Base-by-base conservation (phyloP, 2,329 filamentous ascomycete species). In the Alternaria sp. region DNA sequence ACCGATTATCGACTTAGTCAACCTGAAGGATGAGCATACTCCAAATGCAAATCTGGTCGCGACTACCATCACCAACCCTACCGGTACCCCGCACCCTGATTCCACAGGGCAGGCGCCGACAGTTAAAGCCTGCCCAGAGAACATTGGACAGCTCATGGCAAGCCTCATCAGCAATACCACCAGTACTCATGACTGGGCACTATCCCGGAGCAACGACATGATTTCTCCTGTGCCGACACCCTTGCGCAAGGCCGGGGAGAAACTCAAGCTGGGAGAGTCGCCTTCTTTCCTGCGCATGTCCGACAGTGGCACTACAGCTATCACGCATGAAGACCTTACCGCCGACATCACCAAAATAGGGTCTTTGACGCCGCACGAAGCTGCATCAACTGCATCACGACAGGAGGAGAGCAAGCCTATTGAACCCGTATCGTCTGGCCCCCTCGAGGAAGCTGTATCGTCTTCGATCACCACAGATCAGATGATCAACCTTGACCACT, bases 121-220 rank as follows among this genome's bases (percentile, higher is more conserved):
- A 6, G 24, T 13, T 17, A 57, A 44, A n/a, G n/a, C 37, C 2
- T 39, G 46, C 23, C 54, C 58, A 33, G 45, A 51, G 4, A 56
- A 65, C 9, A 68, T 67, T 3, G 64, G 66, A 11, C 58, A 66
- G 5, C 45, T 67, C 23, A 67, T 67, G 57, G 64, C 66, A 0
- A 54, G 57, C 3, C 54, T 62, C 2, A 54, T 48, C 9, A 51
- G 24, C 17, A 52, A 44, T 21, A 52, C 33, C 6, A 26, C 28
- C 2, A 39, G 26, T 11, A 34, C 39, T 14, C 41, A 51, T 17
- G 41, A 39, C 8, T 48, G 44, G 21, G 17, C 39, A 6, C 10
- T n/a, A 4, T 29, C 34, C 4, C 37, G 50, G 6, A 5, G 21
- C 6, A n/a, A 53, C 26, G 21, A 24, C 9, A 46, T 39, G 11